These are phyloP conservation scores for Nothomitra cinnamomea DNA, from an alignment of 2,329 filamentous ascomycete species.

Conservation along the genomic window DNA sequence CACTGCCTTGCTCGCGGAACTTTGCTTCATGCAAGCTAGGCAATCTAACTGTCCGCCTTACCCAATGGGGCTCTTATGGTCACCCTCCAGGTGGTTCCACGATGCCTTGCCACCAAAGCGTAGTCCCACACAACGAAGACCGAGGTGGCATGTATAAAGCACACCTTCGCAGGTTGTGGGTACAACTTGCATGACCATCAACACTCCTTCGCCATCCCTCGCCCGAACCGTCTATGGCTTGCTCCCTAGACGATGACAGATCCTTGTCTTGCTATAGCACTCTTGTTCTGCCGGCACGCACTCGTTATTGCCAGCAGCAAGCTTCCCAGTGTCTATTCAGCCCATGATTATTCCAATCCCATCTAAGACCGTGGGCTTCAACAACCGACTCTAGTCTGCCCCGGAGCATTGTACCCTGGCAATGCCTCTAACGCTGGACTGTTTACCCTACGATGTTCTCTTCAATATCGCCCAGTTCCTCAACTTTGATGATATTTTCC, in stretches of 20 bases:
- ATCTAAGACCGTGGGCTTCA: neutral
- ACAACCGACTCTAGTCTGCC: neutral
- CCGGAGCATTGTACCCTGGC: neutral
- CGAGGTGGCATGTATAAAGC: too few species aligned
- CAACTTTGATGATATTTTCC: conserved; percentile 39
- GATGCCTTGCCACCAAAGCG: too few species aligned
- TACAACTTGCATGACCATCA: too few species aligned
- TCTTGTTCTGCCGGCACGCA: neutral
- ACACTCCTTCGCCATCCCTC: too few species aligned
- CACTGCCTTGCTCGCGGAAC: too few species aligned
- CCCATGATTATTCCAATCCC: neutral
- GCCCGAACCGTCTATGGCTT: too few species aligned
- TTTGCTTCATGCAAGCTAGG: too few species aligned
- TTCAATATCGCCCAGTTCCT: conserved; percentile 38
- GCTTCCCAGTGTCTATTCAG: neutral
- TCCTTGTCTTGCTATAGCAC: neutral
- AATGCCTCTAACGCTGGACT: conserved; percentile 19
- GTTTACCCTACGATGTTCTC: conserved; percentile 48
- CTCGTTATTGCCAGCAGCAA: neutral
- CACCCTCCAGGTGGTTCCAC: too few species aligned
- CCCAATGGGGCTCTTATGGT: too few species aligned
- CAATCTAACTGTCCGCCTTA: too few species aligned
- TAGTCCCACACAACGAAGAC: too few species aligned
- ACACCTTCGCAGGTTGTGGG: too few species aligned
- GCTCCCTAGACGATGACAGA: neutral